Conservation (phyloP, 345 rosid species). For the Gossypium raimondii region DNA sequence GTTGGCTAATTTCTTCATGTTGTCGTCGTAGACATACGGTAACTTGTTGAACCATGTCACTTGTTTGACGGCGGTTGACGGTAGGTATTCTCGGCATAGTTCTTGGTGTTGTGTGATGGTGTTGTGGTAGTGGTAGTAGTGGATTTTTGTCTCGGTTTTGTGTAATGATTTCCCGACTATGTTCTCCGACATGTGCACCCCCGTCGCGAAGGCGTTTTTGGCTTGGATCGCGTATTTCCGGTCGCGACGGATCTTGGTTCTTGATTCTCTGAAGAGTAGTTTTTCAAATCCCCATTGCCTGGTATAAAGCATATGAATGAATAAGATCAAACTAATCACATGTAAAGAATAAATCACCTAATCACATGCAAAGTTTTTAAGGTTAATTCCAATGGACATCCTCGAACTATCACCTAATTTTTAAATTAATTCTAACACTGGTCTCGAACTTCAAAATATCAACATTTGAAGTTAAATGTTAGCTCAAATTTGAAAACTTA, state of each 20-base stretch:
- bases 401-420: too few relatives aligned
- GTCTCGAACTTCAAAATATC: too few relatives aligned
- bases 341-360: too few relatives aligned
- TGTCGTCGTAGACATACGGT: conserved; percentile 66
- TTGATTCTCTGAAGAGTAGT: conserved; percentile 64
- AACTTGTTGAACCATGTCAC: conserved; percentile 52
- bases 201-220: conserved; percentile 69
- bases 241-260: conserved; percentile 63
- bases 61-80: conserved; percentile 42
- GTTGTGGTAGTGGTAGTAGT: conserved; percentile 79
- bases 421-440: too few relatives aligned
- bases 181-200: conserved; percentile 92
- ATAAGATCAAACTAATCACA: not conserved
- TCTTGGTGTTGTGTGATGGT: conserved; percentile 55
- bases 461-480: too few relatives aligned
- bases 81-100: conserved; percentile 57
- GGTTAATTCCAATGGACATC: too few relatives aligned
- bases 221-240: conserved; percentile 95
- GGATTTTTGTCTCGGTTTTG: conserved; percentile 67
- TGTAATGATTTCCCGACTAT: conserved; percentile 67
- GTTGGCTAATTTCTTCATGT: conserved; percentile 58
- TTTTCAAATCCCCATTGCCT: conserved; percentile 98
- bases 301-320: conserved; percentile 1
- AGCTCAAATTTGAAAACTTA: too few relatives aligned
- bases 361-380: too few relatives aligned